Evolutionary conservation across 1,284 basidiomycete species (phyloP), one percentile per base, ranked within the genome.

Genomic region (Bjerkandera adusta): DNA sequence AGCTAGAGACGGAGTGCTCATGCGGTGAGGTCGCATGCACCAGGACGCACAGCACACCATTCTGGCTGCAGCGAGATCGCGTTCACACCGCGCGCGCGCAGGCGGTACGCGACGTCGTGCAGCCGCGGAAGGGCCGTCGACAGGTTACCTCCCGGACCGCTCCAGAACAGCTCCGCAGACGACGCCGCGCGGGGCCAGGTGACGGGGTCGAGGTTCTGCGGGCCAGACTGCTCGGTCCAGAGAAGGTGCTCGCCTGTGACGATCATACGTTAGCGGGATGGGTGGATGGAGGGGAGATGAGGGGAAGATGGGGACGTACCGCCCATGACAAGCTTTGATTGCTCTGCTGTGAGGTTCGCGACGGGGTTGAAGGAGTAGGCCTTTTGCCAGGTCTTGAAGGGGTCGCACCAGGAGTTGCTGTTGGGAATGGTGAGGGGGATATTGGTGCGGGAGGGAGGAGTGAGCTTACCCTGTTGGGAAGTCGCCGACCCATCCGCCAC

Each of bases 81-180:
- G 1, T 65, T 63, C 5, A 92, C 71, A 15, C 89, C 89, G 27
- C 84, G 69, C 52, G 79, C 71, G 18, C 82, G 77, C 64, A 92
- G 74, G 20, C 90, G 73, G 65, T 77, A 90, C 25, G 75, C 69
- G 16, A 87, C 58, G 54, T 92, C 90, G 56, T 94, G 85, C 54
- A 96, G 71, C 34, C 91, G 77, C 16, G 83, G 78, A 18, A 93
- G 65, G 1, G 91, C 92, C 24, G 79, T 68, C 1, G 64, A 68
- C 21, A 78, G 69, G 57, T 81, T 74, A 4, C 78, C 70, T 0
- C 65, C 68, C 0, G 75, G 30, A 0, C 91, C 87, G 2, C 78
- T 82, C 90, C 90, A 93, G 68, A 87, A 92, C 13, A 92, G 61
- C 69, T 94, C 91, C 0, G 89, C 89, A 4, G 81, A 79, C 0